Conservation (phyloP, 2,329 filamentous ascomycete species). For the Ophiostoma novo-ulmi region DNA sequence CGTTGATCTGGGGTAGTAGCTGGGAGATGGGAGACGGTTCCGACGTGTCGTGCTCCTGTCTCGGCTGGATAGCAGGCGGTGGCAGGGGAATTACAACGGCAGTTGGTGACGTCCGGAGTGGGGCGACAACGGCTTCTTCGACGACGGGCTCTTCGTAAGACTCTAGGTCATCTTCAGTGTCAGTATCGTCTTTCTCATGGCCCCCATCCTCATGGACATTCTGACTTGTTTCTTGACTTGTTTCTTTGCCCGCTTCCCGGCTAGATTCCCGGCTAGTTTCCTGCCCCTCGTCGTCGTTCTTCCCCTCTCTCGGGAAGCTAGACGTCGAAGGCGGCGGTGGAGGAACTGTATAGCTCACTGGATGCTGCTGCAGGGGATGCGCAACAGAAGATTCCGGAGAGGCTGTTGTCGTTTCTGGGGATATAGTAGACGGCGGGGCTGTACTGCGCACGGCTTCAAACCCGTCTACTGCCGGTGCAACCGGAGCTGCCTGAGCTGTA, state of each 20-base stretch:
- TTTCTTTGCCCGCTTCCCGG: not conserved
- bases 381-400: slow-evolving; percentile 2
- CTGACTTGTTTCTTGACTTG: not conserved
- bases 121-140: slow-evolving; percentile 7
- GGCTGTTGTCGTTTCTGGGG: not conserved
- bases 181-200: not conserved
- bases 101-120: not conserved
- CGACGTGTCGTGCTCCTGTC: not conserved
- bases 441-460: not conserved
- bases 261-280: not conserved
- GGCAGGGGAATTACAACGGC: slow-evolving; percentile 2
- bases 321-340: slow-evolving; percentile 31
- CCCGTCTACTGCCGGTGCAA: not conserved
- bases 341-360: slow-evolving; percentile 14
- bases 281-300: slow-evolving; percentile 3
- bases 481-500: not conserved
- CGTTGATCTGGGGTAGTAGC: slow-evolving; percentile 1
- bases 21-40: slow-evolving; percentile 10
- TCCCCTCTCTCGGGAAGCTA: slow-evolving; percentile 22
- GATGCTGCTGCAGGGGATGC: slow-evolving; percentile 15
- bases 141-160: slow-evolving; percentile 4
- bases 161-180: not conserved
- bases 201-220: not conserved
- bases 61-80: not conserved
- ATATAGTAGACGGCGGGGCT: not conserved